These are phyloP conservation scores for Annulohypoxylon bovei DNA, from an alignment of 495 filamentous ascomycete species.

Conservation along the genomic window DNA sequence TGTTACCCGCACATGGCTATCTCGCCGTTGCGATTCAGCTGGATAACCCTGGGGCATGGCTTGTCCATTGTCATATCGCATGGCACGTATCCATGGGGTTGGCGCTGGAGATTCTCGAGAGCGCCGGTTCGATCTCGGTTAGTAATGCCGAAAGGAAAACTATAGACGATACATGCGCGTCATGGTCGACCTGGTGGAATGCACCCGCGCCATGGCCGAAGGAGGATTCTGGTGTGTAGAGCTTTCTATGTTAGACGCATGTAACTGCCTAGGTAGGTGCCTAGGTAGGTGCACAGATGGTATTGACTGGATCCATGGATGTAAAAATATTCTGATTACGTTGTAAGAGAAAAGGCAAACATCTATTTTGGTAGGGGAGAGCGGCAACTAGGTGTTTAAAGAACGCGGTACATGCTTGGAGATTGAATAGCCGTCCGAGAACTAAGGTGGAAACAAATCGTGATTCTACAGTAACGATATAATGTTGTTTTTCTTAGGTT, in stretches of 20 bases:
- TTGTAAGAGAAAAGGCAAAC: too few species aligned
- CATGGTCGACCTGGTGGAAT: constrained; percentile 1
- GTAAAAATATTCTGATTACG: too few species aligned
- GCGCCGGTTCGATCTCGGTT: neutral
- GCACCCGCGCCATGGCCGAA: neutral
- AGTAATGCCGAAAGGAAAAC: neutral
- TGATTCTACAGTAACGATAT: too few species aligned
- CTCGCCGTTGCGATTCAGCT: neutral
- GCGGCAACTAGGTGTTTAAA: too few species aligned
- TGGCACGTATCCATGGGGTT: constrained; percentile 7
- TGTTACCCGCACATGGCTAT: neutral
- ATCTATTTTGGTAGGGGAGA: too few species aligned
- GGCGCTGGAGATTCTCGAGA: neutral
- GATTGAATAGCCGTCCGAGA: too few species aligned
- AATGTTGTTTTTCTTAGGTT: too few species aligned
- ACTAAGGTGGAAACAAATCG: too few species aligned
- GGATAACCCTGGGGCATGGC: constrained; percentile 5
- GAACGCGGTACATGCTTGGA: too few species aligned
- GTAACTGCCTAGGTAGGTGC: neutral
- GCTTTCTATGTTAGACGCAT: neutral
- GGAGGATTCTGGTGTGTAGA: constrained; percentile 3
- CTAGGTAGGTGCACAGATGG: too few species aligned
- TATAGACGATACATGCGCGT: neutral
- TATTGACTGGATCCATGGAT: too few species aligned
- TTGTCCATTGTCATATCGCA: constrained; percentile 2